phyloP scores from a whole-genome alignment of 73 alveolate genomes.

The Paramecium primaurelia region DNA sequence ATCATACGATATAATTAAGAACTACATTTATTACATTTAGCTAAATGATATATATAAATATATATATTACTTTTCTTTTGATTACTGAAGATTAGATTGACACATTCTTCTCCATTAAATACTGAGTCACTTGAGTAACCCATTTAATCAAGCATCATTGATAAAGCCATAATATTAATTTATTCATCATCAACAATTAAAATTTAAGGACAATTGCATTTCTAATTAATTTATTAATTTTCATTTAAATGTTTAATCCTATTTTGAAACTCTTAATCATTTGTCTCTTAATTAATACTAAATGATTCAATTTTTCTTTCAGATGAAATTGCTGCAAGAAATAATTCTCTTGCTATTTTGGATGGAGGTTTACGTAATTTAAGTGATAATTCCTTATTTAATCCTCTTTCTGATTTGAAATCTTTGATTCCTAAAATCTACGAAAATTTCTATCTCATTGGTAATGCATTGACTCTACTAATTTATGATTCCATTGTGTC shows the following conservation, averaged over 20 bases:
- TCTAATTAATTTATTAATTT: background rate
- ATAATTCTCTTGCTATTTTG: background rate
- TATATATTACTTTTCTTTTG: background rate
- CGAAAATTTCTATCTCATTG: conserved; percentile 14
- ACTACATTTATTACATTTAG: background rate
- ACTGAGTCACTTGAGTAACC: conserved; percentile 12
- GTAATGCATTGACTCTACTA: background rate
- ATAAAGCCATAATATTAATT: background rate
- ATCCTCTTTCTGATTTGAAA: background rate
- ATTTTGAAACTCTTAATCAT: background rate
- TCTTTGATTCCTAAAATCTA: background rate
- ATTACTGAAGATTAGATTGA: background rate
- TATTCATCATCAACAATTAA: conserved; percentile 34
- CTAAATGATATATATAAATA: background rate
- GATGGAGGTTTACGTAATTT: background rate
- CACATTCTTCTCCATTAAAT: conserved; percentile 33
- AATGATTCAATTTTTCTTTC: background rate
- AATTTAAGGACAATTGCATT: background rate
- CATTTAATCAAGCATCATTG: conserved; percentile 5
- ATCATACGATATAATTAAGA: background rate
- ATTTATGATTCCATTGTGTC: background rate
- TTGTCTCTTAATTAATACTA: background rate
- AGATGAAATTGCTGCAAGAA: background rate
- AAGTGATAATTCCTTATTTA: background rate
- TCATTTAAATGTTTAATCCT: background rate